Base-by-base conservation (phyloP, 2,329 filamentous ascomycete species). In the Cercospora sp. region DNA sequence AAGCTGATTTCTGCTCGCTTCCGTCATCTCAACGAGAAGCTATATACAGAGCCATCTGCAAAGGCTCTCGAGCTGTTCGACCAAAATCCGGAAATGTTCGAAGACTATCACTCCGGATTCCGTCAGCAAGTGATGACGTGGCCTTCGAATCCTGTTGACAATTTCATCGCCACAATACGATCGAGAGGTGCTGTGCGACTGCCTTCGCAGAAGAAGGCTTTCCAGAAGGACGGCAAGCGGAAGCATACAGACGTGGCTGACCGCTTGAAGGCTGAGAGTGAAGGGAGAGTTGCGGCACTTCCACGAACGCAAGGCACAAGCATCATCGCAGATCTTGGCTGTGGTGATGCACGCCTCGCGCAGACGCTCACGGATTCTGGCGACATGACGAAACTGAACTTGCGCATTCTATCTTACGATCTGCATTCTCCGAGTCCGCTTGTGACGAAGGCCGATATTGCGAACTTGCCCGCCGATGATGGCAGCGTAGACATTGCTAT, bases 81-180 rank as follows among this genome's bases (percentile, higher is more conserved):
- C 62, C 85, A 91, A 37, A 92, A 92, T 61, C 95, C 95, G 0
- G 92, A 97, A 77, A 94, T 98, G 86, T 99, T 98, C 82, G 86
- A 88, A 73, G 94, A 98, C 81, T 99, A 99, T 81, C 95, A 99
- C 82, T 90, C 93, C 69, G 95, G 95, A 37, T 99, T 99, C 85
- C 91, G 94, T 1, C 91, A 94, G 63, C 95, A 99, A 82, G 95
- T 98, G 68, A 90, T 92, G 77, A 91, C 94, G 2, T 99, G 95
- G 95, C 95, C 95, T 7, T 92, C 94, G 77, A 99, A 99, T 81
- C 95, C 95, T 0, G 93, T 99, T 58, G 92, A 97, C 79, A 88
- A 87, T 67, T 98, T 97, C 82, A 89, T 97, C 71, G 78, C 82
- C 30, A 86, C 90, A 61, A 88, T 98, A 72, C 85, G 88, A 66